Base-by-base conservation (phyloP, 2,329 filamentous ascomycete species). In the Fusarium tjaetaba region DNA sequence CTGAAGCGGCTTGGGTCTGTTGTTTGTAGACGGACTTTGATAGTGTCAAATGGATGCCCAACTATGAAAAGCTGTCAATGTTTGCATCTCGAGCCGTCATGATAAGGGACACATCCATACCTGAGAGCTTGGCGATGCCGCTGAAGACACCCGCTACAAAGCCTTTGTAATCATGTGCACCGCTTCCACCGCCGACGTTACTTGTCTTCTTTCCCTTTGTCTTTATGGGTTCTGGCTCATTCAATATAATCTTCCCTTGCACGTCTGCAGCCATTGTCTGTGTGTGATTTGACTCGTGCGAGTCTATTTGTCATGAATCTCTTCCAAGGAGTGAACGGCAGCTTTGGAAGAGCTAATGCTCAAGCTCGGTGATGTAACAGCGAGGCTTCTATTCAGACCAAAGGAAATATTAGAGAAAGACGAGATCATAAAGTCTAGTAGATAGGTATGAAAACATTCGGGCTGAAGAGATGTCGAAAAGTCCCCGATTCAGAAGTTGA, bases 81-180 rank as follows among this genome's bases (percentile, higher is more conserved):
- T 46, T 39, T 32, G 22, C 36, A 30, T 24, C 38, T 15, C n/a
- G 22, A 32, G 32, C 30, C 41, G 39, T 28, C 30, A 45, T 36
- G 30, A 48, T 39, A 56, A 53, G 32, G 36, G 20, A 56, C 88
- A 76, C 83, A 13, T 32, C 32, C 13, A 34, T 34, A 96, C 94
- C 94, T 78, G 89, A 90, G 65, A 98, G 85, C 85, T 98, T 98
- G 66, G 95, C 92, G 79, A 98, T 92, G 30, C 96, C 96, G 42
- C 94, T 97, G 80, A 98, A 98, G 11, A 98, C 91, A n/a, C 96
- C 96, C 2, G 94, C 96, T 34, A 98, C 94, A 81, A 98, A 99
- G n/a, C 96, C 96, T 79, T 94, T 95, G 86, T 98, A 98, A 80
- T 92, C 75, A 86, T 88, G 77, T 71, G 76, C 66, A 34, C 58